phyloP scores from a whole-genome alignment of 2,329 filamentous ascomycete genomes.

The Fusarium stilboides region DNA sequence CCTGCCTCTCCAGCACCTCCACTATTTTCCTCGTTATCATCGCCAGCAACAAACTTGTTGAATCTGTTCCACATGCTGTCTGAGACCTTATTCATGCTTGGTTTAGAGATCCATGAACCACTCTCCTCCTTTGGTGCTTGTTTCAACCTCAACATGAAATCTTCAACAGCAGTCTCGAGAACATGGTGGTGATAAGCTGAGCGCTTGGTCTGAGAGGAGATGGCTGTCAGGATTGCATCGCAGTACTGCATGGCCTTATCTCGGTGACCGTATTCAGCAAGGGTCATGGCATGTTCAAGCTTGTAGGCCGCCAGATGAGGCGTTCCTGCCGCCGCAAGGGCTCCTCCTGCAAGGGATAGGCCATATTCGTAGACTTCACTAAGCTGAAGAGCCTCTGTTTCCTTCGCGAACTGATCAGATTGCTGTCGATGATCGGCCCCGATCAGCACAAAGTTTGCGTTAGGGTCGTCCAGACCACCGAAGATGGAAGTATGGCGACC shows the following conservation, averaged over 20 bases:
- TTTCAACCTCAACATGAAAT: slow-evolving; percentile 85
- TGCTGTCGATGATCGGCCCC: slow-evolving; percentile 85
- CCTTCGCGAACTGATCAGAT: slow-evolving; percentile 80
- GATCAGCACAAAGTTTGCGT: slow-evolving; percentile 84
- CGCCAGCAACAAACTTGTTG: slow-evolving; percentile 95
- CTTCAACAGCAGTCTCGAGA: slow-evolving; percentile 83
- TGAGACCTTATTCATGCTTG: slow-evolving; percentile 95
- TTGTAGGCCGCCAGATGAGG: slow-evolving; percentile 94
- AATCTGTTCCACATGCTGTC: slow-evolving; percentile 92
- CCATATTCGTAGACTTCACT: slow-evolving; percentile 97
- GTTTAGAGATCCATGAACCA: slow-evolving; percentile 92
- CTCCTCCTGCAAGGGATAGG: slow-evolving; percentile 75
- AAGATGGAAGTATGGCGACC: slow-evolving; percentile 80
- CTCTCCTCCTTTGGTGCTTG: slow-evolving; percentile 87
- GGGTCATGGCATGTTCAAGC: slow-evolving; percentile 84
- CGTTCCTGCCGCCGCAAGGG: slow-evolving; percentile 68
- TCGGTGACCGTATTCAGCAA: slow-evolving; percentile 87
- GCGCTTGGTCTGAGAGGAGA: slow-evolving; percentile 84
- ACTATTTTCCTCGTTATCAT: slow-evolving; percentile 87
- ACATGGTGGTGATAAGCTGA: slow-evolving; percentile 88
- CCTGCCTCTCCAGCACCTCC: slow-evolving; percentile 75
- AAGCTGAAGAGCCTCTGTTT: slow-evolving; percentile 90
- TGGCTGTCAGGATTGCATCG: slow-evolving; percentile 82
- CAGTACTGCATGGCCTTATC: slow-evolving; percentile 93
- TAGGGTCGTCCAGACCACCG: slow-evolving; percentile 86